A percentile compares a stretch with the other conserved stretches of the same genome.
phyloP scores from a whole-genome alignment of 164 flowering plant species.

The Akebia trifoliata region DNA sequence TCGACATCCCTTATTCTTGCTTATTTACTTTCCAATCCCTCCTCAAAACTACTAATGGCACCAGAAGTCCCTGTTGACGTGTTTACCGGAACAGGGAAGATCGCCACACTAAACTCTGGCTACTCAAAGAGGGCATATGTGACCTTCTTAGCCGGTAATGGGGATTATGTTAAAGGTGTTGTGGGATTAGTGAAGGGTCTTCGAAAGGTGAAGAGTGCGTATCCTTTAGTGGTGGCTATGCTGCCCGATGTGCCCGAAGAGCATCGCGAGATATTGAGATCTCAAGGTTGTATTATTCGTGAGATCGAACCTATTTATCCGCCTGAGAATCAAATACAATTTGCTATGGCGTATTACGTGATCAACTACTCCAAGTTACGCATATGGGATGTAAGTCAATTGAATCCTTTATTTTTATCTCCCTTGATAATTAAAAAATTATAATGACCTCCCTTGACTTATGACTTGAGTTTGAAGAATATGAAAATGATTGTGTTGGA shows the following conservation, averaged over 20 bases:
- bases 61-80: slow-evolving; percentile 30
- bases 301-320: slow-evolving; percentile 65
- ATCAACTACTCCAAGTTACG: slow-evolving; percentile 74
- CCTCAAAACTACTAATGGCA: no score
- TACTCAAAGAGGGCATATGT: slow-evolving; percentile 46
- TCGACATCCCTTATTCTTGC: no score
- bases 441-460: no score
- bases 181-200: slow-evolving; percentile 58
- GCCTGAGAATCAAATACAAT: slow-evolving; percentile 43
- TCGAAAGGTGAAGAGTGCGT: slow-evolving; percentile 45
- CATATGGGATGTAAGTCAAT: slow-evolving; percentile 62
- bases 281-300: slow-evolving; percentile 62
- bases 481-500: no score
- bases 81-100: slow-evolving; percentile 25
- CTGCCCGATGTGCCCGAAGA: slow-evolving; percentile 63
- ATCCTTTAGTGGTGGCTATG: slow-evolving; percentile 57
- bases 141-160: slow-evolving; percentile 57
- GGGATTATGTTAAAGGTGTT: slow-evolving; percentile 61
- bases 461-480: no score
- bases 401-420: not conserved
- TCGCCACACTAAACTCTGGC: slow-evolving; percentile 19
- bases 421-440: no score
- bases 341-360: slow-evolving; percentile 57
- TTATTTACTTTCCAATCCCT: no score
- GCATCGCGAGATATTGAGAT: slow-evolving; percentile 43